These are phyloP conservation scores for Acanthamoeba culbertsoni DNA, from an alignment of 208 protist species.

Conservation along the genomic window DNA sequence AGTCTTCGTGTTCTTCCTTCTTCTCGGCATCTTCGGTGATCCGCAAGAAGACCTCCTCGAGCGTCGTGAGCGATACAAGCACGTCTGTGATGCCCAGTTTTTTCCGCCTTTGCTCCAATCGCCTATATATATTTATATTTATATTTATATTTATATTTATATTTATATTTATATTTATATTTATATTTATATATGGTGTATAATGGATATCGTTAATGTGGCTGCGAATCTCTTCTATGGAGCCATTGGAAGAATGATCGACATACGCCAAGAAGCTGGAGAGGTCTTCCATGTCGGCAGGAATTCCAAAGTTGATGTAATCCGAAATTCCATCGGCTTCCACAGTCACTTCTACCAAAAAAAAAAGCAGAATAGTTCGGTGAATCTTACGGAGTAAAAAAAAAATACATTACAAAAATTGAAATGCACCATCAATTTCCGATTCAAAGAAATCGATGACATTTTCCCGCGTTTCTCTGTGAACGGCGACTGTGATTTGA, in stretches of 20 bases:
- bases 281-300: neutral
- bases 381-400: no score
- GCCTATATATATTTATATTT: neutral
- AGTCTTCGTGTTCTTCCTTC: neutral
- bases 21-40: conserved; percentile 27
- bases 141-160: no score
- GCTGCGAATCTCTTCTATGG: no score
- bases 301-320: conserved; percentile 55
- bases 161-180: no score
- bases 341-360: neutral
- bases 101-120: conserved; percentile 51
- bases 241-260: no score
- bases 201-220: no score
- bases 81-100: conserved; percentile 65
- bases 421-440: neutral
- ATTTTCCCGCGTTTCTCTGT: neutral
- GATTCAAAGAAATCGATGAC: conserved; percentile 34
- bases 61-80: conserved; percentile 64
- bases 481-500: conserved; percentile 8
- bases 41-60: conserved; percentile 72
- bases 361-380: no score
- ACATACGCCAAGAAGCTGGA: neutral
- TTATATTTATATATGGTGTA: no score
- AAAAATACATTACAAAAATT: no score
- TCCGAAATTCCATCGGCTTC: conserved; percentile 42